Conservation (phyloP, 2,329 filamentous ascomycete genomes). For the Davidsoniella neocaledoniae region DNA sequence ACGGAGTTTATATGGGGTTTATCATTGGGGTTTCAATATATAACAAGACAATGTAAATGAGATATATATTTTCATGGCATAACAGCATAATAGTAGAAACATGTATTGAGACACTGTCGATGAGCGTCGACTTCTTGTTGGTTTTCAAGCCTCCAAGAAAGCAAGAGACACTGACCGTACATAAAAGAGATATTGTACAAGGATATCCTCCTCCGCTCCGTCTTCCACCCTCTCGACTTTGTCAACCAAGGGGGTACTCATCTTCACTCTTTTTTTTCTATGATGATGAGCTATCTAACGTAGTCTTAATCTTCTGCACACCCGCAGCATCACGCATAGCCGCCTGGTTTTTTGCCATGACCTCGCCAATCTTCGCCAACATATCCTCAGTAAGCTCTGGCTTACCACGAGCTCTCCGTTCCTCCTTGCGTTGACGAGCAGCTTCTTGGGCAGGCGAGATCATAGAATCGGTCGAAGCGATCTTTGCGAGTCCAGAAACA, state of each 20-base stretch:
- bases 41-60: too few species aligned
- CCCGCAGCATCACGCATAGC: slow-evolving; percentile 13
- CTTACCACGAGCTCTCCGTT: slow-evolving; percentile 35
- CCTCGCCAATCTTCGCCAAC: slow-evolving; percentile 43
- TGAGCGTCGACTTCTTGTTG: too few species aligned
- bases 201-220: neutral
- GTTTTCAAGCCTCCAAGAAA: neutral
- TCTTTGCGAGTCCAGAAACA: slow-evolving; percentile 13
- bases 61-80: neutral
- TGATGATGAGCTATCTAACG: slow-evolving; percentile 5
- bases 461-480: slow-evolving; percentile 22
- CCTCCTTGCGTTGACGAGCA: slow-evolving; percentile 35
- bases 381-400: slow-evolving; percentile 40
- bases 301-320: slow-evolving; percentile 5
- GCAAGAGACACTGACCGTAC: neutral
- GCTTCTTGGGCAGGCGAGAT: slow-evolving; percentile 42
- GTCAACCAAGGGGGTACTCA: too few species aligned
- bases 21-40: too few species aligned
- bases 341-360: slow-evolving; percentile 39
- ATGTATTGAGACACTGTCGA: neutral
- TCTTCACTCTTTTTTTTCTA: neutral
- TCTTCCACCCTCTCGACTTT: neutral
- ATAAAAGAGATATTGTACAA: too few species aligned
- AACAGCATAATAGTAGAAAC: slow-evolving; percentile 1
- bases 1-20: too few species aligned